phyloP scores from a whole-genome alignment of 768 basidiomycete genomes.

The Psilocybe subaeruginosa region DNA sequence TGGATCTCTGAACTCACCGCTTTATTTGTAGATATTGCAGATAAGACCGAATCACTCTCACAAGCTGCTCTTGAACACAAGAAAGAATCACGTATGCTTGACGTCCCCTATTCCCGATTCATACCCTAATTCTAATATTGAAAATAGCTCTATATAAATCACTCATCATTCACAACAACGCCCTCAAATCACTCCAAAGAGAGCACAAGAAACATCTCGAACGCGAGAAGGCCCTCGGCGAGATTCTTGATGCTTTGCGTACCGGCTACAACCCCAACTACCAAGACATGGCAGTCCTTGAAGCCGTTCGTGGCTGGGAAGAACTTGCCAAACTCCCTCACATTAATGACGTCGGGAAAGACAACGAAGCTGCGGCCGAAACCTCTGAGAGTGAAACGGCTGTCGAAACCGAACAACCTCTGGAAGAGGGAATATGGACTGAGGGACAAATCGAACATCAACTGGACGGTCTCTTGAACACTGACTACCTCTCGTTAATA shows the following conservation, averaged over 20 bases:
- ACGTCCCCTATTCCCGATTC: background rate
- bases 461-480: conserved; percentile 56
- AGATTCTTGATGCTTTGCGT: conserved; percentile 82
- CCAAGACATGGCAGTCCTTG: conserved; percentile 98
- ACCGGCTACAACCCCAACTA: conserved; percentile 97
- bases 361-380: conserved; percentile 26
- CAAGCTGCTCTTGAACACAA: conserved; percentile 83
- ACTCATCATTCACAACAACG: conserved; percentile 71
- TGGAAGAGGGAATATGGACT: conserved; percentile 66
- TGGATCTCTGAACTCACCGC: background rate
- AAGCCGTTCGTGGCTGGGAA: conserved; percentile 95
- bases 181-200: conserved; percentile 75
- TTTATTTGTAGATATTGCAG: conserved; percentile 63
- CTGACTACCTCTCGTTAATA: conserved; percentile 76
- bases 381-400: conserved; percentile 31
- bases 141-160: conserved; percentile 75
- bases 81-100: conserved; percentile 77
- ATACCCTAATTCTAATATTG: background rate
- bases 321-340: conserved; percentile 70
- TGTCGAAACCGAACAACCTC: conserved; percentile 23
- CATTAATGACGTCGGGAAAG: conserved; percentile 68
- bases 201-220: conserved; percentile 75
- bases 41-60: conserved; percentile 77
- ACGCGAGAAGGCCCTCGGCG: conserved; percentile 75
- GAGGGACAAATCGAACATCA: conserved; percentile 59